Conservation (phyloP, 192 early-diverging fungal species). For the Blastocladiella britannica region DNA sequence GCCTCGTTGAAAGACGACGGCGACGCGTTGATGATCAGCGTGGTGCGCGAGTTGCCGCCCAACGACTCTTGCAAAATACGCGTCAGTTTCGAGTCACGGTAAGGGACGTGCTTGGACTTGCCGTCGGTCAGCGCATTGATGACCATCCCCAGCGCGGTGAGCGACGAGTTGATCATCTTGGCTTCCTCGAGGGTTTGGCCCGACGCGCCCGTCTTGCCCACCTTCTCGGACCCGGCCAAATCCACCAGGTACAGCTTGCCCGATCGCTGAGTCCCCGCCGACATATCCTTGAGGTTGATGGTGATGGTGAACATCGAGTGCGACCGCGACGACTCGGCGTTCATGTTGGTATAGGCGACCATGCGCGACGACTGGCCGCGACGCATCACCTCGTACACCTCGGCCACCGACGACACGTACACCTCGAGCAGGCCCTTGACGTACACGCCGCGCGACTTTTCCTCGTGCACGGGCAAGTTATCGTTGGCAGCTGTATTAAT, state of each 20-base stretch:
- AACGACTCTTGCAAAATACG: conserved; percentile 98
- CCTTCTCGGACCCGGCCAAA: conserved; percentile 97
- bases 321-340: conserved; percentile 89
- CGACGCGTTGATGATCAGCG: conserved; percentile 95
- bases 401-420: conserved; percentile 82
- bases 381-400: conserved; percentile 95
- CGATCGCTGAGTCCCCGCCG: conserved; percentile 66
- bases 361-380: conserved; percentile 71
- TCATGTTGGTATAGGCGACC: conserved; percentile 92
- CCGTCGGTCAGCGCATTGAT: conserved; percentile 97
- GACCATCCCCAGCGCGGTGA: conserved; percentile 96
- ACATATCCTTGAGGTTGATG: conserved; percentile 84
- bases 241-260: conserved; percentile 92
- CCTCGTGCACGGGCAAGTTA: conserved; percentile 92
- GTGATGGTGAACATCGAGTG: conserved; percentile 97
- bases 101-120: conserved; percentile 95
- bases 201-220: conserved; percentile 87
- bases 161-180: conserved; percentile 98
- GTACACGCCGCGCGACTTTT: conserved; percentile 89
- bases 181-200: conserved; percentile 98
- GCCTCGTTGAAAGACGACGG: conserved; percentile 93
- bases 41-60: conserved; percentile 98
- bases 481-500: conserved; percentile 41
- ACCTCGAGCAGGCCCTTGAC: conserved; percentile 94
- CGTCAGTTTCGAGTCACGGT: conserved; percentile 96